Conservation (phyloP, 192 early-diverging fungal species). For the Backusella sp. region DNA sequence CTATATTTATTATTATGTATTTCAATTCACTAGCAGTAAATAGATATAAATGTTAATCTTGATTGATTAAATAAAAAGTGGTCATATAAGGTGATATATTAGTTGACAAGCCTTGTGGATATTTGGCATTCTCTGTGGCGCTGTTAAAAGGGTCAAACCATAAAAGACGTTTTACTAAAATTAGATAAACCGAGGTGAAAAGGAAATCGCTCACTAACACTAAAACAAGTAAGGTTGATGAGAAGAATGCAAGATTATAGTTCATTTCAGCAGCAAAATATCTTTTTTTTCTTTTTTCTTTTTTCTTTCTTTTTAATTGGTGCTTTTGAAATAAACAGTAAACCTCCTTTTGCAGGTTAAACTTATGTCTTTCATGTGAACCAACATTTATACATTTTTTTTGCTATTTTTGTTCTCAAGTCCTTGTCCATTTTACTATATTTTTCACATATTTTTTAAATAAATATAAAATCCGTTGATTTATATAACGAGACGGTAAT, state of each 20-base stretch:
- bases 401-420: not conserved
- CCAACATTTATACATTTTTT: not conserved
- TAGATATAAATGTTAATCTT: too few relatives aligned
- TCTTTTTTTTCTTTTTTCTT: not conserved
- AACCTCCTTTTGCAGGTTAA: not conserved
- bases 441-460: not conserved
- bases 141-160: not conserved
- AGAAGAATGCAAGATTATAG: not conserved
- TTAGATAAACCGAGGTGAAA: slow-evolving; percentile 1
- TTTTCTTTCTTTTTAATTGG: slow-evolving; percentile 1
- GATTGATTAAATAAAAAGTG: too few relatives aligned
- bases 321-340: not conserved
- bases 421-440: not conserved
- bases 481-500: not conserved
- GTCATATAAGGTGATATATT: too few relatives aligned
- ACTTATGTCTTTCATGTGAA: not conserved
- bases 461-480: too few relatives aligned
- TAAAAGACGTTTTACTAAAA: not conserved
- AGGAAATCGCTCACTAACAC: not conserved
- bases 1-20: not conserved
- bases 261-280: not conserved
- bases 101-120: too few relatives aligned
- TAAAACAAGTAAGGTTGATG: not conserved
- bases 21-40: not conserved
- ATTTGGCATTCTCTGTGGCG: not conserved